Evolutionary conservation across 2,329 filamentous ascomycete species (phyloP).

Genomic region (Botrytis medusae): DNA sequence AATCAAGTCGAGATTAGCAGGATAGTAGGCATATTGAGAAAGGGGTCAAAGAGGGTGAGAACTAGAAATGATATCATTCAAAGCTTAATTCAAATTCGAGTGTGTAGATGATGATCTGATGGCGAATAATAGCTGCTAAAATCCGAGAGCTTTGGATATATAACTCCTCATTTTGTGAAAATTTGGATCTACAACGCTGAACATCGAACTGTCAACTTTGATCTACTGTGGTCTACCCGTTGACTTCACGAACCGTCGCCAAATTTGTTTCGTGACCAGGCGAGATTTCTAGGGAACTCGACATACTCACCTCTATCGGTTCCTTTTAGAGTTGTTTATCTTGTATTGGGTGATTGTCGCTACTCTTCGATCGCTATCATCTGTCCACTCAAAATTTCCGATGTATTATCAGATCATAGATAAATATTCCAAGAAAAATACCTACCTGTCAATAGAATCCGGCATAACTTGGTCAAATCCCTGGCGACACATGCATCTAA

Average conservation of each 20-base stretch:
- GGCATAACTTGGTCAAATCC: background rate
- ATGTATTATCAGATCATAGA: background rate
- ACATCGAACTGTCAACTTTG: background rate
- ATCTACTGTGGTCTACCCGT: background rate
- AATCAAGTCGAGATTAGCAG: background rate
- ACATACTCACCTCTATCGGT: background rate
- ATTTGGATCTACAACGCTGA: background rate
- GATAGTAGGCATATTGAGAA: background rate
- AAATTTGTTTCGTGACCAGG: background rate
- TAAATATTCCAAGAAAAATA: background rate
- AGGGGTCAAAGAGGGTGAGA: background rate
- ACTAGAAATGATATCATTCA: background rate
- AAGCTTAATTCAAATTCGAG: background rate
- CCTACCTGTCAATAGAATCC: background rate
- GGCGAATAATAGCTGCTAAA: background rate
- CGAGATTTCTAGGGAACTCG: accelerated
- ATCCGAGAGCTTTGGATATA: background rate
- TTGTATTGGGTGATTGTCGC: too few relatives aligned
- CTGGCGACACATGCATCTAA: background rate
- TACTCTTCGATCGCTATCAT: background rate
- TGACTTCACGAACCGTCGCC: background rate
- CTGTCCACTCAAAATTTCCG: background rate
- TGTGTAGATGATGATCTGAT: accelerated
- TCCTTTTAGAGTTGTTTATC: background rate
- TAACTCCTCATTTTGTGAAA: background rate